These are phyloP conservation scores for Biscogniauxia sp. DNA, from an alignment of 2,329 filamentous ascomycete species.

Conservation along the genomic window DNA sequence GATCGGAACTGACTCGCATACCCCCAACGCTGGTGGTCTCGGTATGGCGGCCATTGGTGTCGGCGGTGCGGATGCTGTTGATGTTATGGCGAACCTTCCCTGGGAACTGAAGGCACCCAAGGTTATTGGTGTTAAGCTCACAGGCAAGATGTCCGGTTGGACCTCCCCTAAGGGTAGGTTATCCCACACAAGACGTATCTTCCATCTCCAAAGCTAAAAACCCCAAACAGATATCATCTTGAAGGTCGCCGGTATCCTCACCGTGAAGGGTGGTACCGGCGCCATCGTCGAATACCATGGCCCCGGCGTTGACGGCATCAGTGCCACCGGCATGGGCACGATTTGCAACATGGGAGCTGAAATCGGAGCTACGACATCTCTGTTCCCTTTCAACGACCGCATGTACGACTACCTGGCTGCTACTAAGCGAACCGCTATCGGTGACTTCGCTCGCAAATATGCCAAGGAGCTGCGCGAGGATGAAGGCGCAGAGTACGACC, in stretches of 20 bases:
- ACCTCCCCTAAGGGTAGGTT: slow-evolving; percentile 81
- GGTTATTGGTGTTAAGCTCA: slow-evolving; percentile 93
- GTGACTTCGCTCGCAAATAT: slow-evolving; percentile 83
- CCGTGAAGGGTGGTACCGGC: slow-evolving; percentile 96
- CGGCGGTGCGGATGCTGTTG: slow-evolving; percentile 95
- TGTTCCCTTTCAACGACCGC: slow-evolving; percentile 97
- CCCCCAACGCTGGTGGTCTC: slow-evolving; percentile 93
- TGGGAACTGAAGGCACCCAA: slow-evolving; percentile 99
- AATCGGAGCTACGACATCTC: slow-evolving; percentile 82
- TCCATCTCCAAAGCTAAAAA: too few species aligned
- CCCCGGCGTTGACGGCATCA: slow-evolving; percentile 71
- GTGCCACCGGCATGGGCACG: slow-evolving; percentile 84
- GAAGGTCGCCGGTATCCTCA: slow-evolving; percentile 94
- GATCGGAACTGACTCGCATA: slow-evolving; percentile 97
- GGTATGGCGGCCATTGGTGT: slow-evolving; percentile 95
- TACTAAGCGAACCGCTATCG: slow-evolving; percentile 88
- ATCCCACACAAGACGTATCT: slow-evolving; percentile 1
- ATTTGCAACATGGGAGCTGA: slow-evolving; percentile 72
- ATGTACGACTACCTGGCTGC: slow-evolving; percentile 95
- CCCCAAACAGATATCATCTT: slow-evolving; percentile 76
- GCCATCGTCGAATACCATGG: slow-evolving; percentile 75
- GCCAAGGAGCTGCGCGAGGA: slow-evolving; percentile 84
- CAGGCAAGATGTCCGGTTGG: slow-evolving; percentile 87
- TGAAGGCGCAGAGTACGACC: slow-evolving; percentile 89
- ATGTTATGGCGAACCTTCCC: slow-evolving; percentile 79